These are phyloP conservation scores for Saturnispora diversa DNA, from an alignment of 805 yeast species.

Conservation along the genomic window DNA sequence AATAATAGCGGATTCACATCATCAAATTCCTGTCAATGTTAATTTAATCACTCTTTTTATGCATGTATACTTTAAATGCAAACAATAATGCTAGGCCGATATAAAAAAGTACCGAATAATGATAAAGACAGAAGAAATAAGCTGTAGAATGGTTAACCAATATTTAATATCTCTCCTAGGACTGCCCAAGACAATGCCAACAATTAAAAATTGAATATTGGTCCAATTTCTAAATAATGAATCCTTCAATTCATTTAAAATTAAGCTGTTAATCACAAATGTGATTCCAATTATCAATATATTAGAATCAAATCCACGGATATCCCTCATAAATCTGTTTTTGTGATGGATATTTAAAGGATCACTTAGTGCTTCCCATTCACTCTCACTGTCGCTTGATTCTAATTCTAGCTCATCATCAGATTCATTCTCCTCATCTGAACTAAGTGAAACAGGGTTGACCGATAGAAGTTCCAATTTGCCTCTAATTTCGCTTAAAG, in stretches of 20 bases:
- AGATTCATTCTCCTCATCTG: neutral
- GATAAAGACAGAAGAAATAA: neutral
- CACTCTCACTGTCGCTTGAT: constrained; percentile 1
- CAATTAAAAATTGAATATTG: constrained; percentile 9
- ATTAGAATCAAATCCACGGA: constrained; percentile 1
- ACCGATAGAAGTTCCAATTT: constrained; percentile 7
- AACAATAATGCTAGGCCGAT: too few species aligned
- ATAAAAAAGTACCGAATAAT: neutral
- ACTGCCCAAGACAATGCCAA: constrained; percentile 9
- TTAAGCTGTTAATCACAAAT: neutral
- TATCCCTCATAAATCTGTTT: constrained; percentile 1
- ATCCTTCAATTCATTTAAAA: constrained; percentile 2
- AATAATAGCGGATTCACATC: neutral
- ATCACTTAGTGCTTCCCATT: constrained; percentile 1
- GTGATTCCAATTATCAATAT: neutral
- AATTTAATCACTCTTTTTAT: too few species aligned
- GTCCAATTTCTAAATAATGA: neutral
- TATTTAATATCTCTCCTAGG: constrained; percentile 1
- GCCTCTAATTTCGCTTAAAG: constrained; percentile 16
- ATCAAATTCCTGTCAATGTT: constrained; percentile 20
- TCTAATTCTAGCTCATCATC: constrained; percentile 1
- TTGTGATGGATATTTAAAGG: constrained; percentile 4
- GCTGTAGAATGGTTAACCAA: constrained; percentile 2
- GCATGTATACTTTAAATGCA: too few species aligned
- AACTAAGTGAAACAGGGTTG: too few species aligned